A percentile compares a stretch with the other conserved stretches of the same genome.
Evolutionary conservation across 2,329 filamentous ascomycete species (phyloP).

Genomic region (Aulographum hederae): DNA sequence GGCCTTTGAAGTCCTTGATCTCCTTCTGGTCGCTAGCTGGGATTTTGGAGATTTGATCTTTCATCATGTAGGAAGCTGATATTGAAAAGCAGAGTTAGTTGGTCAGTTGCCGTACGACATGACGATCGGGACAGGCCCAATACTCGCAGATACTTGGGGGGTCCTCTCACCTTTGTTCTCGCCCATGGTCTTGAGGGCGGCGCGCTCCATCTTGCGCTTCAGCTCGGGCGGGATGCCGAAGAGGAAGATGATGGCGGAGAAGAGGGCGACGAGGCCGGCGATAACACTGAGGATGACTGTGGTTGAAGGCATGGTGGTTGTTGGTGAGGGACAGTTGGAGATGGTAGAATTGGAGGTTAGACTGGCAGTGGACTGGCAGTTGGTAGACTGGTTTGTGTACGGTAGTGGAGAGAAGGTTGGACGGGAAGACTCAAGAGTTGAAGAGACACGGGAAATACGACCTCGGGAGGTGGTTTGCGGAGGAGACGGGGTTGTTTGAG

Average conservation of each 20-base stretch:
- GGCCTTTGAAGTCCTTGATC: slow-evolving; percentile 15
- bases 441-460: too few relatives aligned
- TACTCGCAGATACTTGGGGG: neutral
- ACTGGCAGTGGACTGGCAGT: neutral
- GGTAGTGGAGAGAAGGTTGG: too few relatives aligned
- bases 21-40: slow-evolving; percentile 16
- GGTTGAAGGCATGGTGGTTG: slow-evolving; percentile 1
- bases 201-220: slow-evolving; percentile 27
- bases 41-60: slow-evolving; percentile 11
- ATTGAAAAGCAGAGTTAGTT: too few relatives aligned
- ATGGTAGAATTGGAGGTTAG: neutral
- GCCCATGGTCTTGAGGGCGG: slow-evolving; percentile 31
- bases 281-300: slow-evolving; percentile 6
- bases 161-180: slow-evolving; percentile 30
- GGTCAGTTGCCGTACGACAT: neutral
- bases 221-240: slow-evolving; percentile 28
- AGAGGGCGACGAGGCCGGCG: slow-evolving; percentile 16
- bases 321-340: neutral
- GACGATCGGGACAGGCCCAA: neutral
- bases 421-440: too few relatives aligned
- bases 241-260: slow-evolving; percentile 23
- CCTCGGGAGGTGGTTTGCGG: too few relatives aligned
- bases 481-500: too few relatives aligned
- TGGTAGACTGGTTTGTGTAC: neutral
- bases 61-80: neutral